Conservation (phyloP, 176 grass and related monocot species). For the Metroxylon sagu region DNA sequence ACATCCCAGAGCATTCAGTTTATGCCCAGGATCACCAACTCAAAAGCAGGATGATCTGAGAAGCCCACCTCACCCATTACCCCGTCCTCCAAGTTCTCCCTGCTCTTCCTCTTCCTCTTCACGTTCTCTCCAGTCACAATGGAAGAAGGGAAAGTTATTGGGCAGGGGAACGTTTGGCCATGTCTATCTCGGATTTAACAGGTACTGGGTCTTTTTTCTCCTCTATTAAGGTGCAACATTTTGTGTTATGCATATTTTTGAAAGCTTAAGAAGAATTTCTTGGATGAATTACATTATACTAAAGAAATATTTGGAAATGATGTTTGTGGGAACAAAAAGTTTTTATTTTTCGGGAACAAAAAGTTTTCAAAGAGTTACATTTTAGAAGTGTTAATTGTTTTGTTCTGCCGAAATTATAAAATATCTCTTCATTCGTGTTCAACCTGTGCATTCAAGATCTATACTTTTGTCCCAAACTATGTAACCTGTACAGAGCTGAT, state of each 20-base stretch:
- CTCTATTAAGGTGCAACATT: no score
- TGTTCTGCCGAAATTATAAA: no score
- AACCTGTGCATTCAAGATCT: not conserved
- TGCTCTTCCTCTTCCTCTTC: conserved; percentile 12
- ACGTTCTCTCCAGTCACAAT: conserved; percentile 45
- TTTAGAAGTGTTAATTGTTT: no score
- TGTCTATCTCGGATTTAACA: conserved; percentile 91
- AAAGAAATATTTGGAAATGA: no score
- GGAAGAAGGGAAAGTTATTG: conserved; percentile 78
- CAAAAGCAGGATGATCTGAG: conserved; percentile 44
- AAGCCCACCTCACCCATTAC: conserved; percentile 40
- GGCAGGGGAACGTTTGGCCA: conserved; percentile 89
- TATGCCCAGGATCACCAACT: conserved; percentile 45
- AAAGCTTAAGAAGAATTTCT: no score
- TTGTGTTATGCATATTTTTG: no score
- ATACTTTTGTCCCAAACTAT: not conserved
- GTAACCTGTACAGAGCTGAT: not conserved
- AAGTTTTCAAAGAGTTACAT: no score
- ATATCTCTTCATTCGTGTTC: no score
- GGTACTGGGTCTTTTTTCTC: conserved; percentile 18
- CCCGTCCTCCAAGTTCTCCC: conserved; percentile 52
- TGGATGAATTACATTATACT: no score
- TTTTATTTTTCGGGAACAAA: no score
- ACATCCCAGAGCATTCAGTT: conserved; percentile 42
- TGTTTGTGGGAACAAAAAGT: no score